A percentile compares a stretch with the other conserved stretches of the same genome.
Evolutionary conservation across 768 basidiomycete species (phyloP).

Genomic region (Lactarius vividus): DNA sequence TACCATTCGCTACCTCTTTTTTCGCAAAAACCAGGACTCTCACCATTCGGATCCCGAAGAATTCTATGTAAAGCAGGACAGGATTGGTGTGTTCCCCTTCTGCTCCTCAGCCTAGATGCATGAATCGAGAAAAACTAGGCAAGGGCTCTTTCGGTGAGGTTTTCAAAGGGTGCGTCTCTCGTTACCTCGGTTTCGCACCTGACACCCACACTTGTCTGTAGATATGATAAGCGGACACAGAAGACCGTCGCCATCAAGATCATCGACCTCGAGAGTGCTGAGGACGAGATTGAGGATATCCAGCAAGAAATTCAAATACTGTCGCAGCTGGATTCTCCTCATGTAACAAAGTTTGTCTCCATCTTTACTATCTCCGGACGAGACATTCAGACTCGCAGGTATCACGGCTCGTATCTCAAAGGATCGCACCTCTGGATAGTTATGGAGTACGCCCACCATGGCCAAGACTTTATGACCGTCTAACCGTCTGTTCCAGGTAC

Average conservation of each 20-base stretch:
- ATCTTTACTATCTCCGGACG: conserved; percentile 28
- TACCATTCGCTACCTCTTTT: conserved; percentile 19
- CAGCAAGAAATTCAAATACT: conserved; percentile 99
- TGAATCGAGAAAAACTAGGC: conserved; percentile 46
- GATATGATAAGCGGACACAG: conserved; percentile 93
- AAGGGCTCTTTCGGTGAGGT: conserved; percentile 99
- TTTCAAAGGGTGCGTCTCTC: conserved; percentile 81
- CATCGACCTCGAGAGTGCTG: conserved; percentile 97
- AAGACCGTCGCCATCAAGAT: conserved; percentile 99
- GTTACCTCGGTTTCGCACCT: conserved; percentile 11
- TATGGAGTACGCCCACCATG: conserved; percentile 69
- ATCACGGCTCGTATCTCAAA: conserved; percentile 94
- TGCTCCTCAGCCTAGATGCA: conserved; percentile 9
- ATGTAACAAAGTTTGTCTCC: conserved; percentile 84
- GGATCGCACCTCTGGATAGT: conserved; percentile 98
- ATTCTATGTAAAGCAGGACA: conserved; percentile 94
- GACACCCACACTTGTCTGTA: conserved; percentile 34
- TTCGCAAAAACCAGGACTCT: conserved; percentile 48
- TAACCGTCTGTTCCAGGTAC: conserved; percentile 52
- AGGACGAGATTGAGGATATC: conserved; percentile 99
- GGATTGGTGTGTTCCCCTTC: conserved; percentile 68
- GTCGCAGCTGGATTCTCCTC: conserved; percentile 91
- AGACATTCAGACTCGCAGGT: conserved; percentile 45
- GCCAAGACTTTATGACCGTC: conserved; percentile 1
- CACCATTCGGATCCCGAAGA: conserved; percentile 90